Conservation (phyloP, 164 flowering plant species). For the Protea cynaroides region DNA sequence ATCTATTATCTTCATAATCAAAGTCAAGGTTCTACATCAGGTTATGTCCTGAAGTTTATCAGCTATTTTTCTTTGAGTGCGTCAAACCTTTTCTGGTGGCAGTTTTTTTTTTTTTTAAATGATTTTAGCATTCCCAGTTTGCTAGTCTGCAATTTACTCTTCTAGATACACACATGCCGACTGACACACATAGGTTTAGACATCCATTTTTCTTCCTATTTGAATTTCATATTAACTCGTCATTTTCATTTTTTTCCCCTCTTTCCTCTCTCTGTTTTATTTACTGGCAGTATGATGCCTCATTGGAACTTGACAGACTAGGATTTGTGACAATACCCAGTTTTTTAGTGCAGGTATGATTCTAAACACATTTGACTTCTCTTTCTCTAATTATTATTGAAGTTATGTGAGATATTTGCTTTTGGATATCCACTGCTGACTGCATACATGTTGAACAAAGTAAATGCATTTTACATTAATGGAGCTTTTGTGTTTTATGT, state of each 20-base stretch:
- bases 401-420: not conserved
- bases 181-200: too few relatives aligned
- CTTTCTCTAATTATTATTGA: too few relatives aligned
- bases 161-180: too few relatives aligned
- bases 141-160: not conserved
- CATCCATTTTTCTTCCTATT: not conserved
- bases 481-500: too few relatives aligned
- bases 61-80: not conserved
- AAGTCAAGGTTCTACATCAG: not conserved
- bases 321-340: constrained; percentile 73
- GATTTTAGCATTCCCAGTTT: not conserved
- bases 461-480: not conserved
- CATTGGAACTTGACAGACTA: constrained; percentile 57
- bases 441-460: not conserved
- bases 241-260: not conserved
- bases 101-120: too few relatives aligned
- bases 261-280: not conserved
- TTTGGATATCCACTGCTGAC: not conserved
- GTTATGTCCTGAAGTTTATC: not conserved
- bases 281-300: constrained; percentile 62
- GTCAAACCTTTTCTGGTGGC: too few relatives aligned
- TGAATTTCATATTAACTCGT: not conserved
- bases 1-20: not conserved
- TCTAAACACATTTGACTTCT: not conserved
- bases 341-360: constrained; percentile 57